These are phyloP conservation scores for Xylaria sp. DNA, from an alignment of 2,329 filamentous ascomycete genomes.

Conservation along the genomic window DNA sequence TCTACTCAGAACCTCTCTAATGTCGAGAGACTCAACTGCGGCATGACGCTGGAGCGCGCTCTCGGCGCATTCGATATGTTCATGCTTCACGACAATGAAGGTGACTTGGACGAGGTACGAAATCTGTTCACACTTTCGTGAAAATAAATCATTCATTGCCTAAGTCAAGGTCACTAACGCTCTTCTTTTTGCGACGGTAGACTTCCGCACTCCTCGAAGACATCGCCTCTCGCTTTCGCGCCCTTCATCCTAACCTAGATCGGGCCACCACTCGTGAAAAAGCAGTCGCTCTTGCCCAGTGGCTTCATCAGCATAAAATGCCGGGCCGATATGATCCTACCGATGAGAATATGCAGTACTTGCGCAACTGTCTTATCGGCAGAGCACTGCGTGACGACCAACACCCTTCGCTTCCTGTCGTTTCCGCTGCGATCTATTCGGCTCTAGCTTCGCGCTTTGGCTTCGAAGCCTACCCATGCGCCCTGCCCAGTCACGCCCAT, in stretches of 20 bases:
- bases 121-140: no score
- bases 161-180: background rate
- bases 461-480: conserved; percentile 70
- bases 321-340: conserved; percentile 59
- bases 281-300: conserved; percentile 62
- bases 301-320: conserved; percentile 63
- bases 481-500: conserved; percentile 81
- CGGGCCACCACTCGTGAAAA: conserved; percentile 58
- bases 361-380: conserved; percentile 85
- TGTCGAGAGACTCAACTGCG: conserved; percentile 39
- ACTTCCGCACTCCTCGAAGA: conserved; percentile 60
- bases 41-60: conserved; percentile 62
- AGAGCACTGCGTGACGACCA: conserved; percentile 66
- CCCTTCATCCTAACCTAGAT: conserved; percentile 47
- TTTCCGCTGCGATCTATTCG: conserved; percentile 83
- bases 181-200: conserved; percentile 34
- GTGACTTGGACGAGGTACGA: conserved; percentile 67
- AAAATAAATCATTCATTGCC: background rate
- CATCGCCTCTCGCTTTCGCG: conserved; percentile 53
- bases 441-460: conserved; percentile 69
- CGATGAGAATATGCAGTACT: conserved; percentile 64
- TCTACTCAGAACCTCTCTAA: conserved; percentile 21
- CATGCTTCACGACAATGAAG: conserved; percentile 63
- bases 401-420: conserved; percentile 78
- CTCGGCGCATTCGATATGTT: conserved; percentile 88